Conservation (phyloP, 305 asterid genomes). For the Euphrasia arctica region DNA sequence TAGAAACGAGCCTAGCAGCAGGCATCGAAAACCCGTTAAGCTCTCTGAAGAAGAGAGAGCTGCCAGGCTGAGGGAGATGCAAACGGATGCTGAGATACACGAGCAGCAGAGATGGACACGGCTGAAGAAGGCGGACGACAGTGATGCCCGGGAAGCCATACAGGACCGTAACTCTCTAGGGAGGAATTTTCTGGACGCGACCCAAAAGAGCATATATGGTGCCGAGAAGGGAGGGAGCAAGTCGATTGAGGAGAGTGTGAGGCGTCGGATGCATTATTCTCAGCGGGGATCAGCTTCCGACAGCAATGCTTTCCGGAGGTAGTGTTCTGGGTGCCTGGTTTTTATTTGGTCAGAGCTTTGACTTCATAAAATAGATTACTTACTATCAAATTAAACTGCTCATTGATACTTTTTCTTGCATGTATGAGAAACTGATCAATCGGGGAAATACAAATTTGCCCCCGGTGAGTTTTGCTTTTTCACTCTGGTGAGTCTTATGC, state of each 20-base stretch:
- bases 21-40: slow-evolving; percentile 41
- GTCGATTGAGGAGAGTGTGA: slow-evolving; percentile 94
- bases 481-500: too few species aligned
- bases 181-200: slow-evolving; percentile 70
- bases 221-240: slow-evolving; percentile 92
- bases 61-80: slow-evolving; percentile 86
- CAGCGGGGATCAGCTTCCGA: slow-evolving; percentile 61
- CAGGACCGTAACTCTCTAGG: slow-evolving; percentile 43
- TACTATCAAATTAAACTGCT: too few species aligned
- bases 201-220: slow-evolving; percentile 79
- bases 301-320: slow-evolving; percentile 77
- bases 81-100: slow-evolving; percentile 82
- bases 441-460: too few species aligned
- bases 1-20: slow-evolving; percentile 36
- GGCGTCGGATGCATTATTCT: slow-evolving; percentile 75
- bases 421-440: too few species aligned
- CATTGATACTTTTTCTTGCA: too few species aligned
- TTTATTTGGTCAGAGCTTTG: too few species aligned
- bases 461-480: too few species aligned
- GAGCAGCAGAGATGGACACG: slow-evolving; percentile 95
- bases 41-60: slow-evolving; percentile 93
- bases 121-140: slow-evolving; percentile 86
- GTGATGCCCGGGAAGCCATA: slow-evolving; percentile 64
- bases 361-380: too few species aligned
- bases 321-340: slow-evolving; percentile 1